Evolutionary conservation across 2,329 filamentous ascomycete genomes (phyloP).

Genomic region (Fusarium sp.): DNA sequence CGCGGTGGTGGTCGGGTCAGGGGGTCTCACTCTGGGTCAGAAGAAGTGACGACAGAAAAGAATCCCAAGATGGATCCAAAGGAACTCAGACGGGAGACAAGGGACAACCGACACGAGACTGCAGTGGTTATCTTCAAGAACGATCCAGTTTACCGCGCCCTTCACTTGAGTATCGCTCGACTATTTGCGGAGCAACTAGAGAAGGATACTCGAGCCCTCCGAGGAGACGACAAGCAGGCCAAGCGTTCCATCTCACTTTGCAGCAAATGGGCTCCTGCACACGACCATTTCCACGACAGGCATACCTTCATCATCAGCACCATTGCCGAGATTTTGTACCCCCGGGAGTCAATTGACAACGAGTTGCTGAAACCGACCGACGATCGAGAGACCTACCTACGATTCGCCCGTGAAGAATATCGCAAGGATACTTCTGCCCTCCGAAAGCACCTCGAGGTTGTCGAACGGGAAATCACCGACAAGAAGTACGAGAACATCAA

Average conservation of each 20-base stretch:
- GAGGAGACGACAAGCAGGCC: conserved; percentile 52
- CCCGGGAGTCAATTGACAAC: conserved; percentile 49
- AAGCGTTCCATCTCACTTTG: conserved; percentile 65
- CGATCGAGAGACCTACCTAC: conserved; percentile 64
- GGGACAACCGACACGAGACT: conserved; percentile 55
- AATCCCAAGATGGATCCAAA: conserved; percentile 21
- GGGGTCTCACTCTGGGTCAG: not conserved
- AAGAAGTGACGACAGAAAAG: not conserved
- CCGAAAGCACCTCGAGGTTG: conserved; percentile 64
- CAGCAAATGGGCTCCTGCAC: conserved; percentile 71
- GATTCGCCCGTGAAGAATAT: conserved; percentile 65
- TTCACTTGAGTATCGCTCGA: conserved; percentile 66
- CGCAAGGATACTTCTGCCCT: conserved; percentile 65
- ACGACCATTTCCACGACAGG: conserved; percentile 67
- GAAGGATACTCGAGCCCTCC: conserved; percentile 58
- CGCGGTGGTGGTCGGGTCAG: not conserved
- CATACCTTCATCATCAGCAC: conserved; percentile 68
- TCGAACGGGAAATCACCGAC: conserved; percentile 64
- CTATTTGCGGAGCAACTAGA: conserved; percentile 69
- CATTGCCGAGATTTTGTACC: conserved; percentile 68
- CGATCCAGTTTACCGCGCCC: conserved; percentile 61
- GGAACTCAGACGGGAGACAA: conserved; percentile 48
- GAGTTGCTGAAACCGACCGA: conserved; percentile 49
- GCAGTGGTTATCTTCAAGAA: conserved; percentile 57
- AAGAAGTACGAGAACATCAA: conserved; percentile 63